Conservation (phyloP, 495 filamentous ascomycete species). For the Aspergillus biplanus region DNA sequence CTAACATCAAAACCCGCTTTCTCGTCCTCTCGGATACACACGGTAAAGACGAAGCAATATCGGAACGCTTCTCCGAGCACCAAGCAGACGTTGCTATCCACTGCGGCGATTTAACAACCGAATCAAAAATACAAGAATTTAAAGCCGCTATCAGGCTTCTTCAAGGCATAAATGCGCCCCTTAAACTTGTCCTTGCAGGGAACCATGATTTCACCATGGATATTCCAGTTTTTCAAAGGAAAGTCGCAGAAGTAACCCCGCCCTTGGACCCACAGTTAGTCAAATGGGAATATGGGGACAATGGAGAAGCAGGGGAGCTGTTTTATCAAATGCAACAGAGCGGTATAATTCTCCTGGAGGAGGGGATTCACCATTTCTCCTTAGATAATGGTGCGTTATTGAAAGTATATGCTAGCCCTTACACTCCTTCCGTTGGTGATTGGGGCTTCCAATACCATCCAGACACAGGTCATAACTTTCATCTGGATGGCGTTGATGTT, state of each 20-base stretch:
- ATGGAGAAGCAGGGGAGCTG: conserved; percentile 33
- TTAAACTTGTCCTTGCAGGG: conserved; percentile 75
- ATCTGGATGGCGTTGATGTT: conserved; percentile 55
- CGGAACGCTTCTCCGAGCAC: conserved; percentile 28
- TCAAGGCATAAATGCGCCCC: conserved; percentile 53
- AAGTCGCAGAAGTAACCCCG: conserved; percentile 31
- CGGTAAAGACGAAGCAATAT: conserved; percentile 32
- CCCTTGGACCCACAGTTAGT: conserved; percentile 32
- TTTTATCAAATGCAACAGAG: conserved; percentile 33
- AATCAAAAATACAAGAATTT: conserved; percentile 60
- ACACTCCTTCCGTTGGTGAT: conserved; percentile 57
- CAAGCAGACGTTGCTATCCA: conserved; percentile 66
- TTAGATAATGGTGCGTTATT: conserved; percentile 61
- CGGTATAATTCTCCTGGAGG: conserved; percentile 63
- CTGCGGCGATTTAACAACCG: conserved; percentile 67
- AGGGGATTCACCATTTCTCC: conserved; percentile 59
- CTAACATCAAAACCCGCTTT: conserved; percentile 44
- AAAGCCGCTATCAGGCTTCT: conserved; percentile 52
- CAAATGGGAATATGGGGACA: conserved; percentile 33
- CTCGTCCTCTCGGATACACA: conserved; percentile 64
- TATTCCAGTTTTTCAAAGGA: conserved; percentile 32
- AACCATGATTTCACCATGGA: conserved; percentile 75
- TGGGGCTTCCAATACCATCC: conserved; percentile 64
- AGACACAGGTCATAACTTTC: conserved; percentile 50
- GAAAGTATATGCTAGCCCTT: conserved; percentile 68